These are phyloP conservation scores for Ziziphus jujuba DNA, from an alignment of 306 rosid species.

Conservation along the genomic window DNA sequence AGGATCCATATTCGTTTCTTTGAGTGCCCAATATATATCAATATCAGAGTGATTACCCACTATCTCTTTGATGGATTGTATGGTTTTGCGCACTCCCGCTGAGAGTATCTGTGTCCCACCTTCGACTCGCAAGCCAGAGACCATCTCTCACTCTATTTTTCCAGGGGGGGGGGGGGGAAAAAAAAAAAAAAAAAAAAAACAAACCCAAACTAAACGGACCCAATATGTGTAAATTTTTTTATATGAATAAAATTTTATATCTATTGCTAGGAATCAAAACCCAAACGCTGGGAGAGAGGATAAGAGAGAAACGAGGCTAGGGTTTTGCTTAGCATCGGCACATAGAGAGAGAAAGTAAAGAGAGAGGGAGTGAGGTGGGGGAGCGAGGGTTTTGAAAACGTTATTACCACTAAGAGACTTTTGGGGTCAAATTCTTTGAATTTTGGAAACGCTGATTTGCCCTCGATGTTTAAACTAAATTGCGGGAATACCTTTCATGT, in stretches of 20 bases:
- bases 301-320: slow-evolving; percentile 30
- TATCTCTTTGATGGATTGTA: slow-evolving; percentile 85
- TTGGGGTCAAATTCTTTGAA: slow-evolving; percentile 14
- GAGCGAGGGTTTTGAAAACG: slow-evolving; percentile 52
- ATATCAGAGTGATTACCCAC: slow-evolving; percentile 85
- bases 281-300: slow-evolving; percentile 20
- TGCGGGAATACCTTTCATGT: background rate
- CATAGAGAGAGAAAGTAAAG: background rate
- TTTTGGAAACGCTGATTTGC: background rate
- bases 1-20: slow-evolving; percentile 93
- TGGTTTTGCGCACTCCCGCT: slow-evolving; percentile 66
- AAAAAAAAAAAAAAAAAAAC: background rate
- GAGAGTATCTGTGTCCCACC: slow-evolving; percentile 70
- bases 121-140: slow-evolving; percentile 58
- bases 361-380: slow-evolving; percentile 8
- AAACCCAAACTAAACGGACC: background rate
- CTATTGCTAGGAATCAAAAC: slow-evolving; percentile 32
- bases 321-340: slow-evolving; percentile 46
- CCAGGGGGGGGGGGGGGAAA: too few relatives aligned
- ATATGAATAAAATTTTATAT: background rate
- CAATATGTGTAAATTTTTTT: background rate
- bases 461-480: slow-evolving; percentile 8
- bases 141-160: slow-evolving; percentile 51
- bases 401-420: slow-evolving; percentile 24
- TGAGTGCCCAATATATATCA: slow-evolving; percentile 85